A percentile compares a stretch with the other conserved stretches of the same genome.
These are phyloP conservation scores for Wickerhamiella pararugosa DNA, from an alignment of 1,139 yeast genomes.

Conservation along the genomic window DNA sequence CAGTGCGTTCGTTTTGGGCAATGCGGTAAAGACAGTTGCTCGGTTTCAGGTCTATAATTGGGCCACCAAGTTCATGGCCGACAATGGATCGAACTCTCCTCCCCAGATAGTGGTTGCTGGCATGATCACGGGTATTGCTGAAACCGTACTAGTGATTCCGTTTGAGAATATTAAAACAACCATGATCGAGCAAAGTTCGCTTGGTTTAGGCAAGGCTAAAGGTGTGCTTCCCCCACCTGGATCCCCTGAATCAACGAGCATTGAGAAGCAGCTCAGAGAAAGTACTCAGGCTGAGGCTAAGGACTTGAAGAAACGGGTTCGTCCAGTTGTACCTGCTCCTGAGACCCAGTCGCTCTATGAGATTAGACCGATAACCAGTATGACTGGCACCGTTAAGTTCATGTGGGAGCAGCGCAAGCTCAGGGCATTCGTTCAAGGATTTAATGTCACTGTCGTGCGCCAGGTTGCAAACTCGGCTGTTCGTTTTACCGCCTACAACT, in stretches of 20 bases:
- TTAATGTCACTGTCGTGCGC: conserved; percentile 61
- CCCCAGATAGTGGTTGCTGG: conserved; percentile 51
- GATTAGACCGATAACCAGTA: conserved; percentile 27
- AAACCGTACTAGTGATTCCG: conserved; percentile 74
- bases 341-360: background rate
- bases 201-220: conserved; percentile 13
- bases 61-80: conserved; percentile 60
- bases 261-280: background rate
- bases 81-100: conserved; percentile 20
- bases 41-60: conserved; percentile 63
- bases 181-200: conserved; percentile 50
- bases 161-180: conserved; percentile 74
- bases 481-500: conserved; percentile 70
- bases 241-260: conserved; percentile 4
- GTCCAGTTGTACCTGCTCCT: background rate
- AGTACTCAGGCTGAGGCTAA: background rate
- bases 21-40: conserved; percentile 53
- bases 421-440: conserved; percentile 68
- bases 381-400: conserved; percentile 32
- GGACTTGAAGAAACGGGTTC: background rate
- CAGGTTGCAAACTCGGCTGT: conserved; percentile 70
- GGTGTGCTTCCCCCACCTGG: conserved; percentile 14
- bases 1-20: conserved; percentile 66
- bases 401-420: conserved; percentile 65
- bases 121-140: conserved; percentile 66